phyloP scores from a whole-genome alignment of 176 grass and related monocot genomes.

The Alloteropsis semialata region DNA sequence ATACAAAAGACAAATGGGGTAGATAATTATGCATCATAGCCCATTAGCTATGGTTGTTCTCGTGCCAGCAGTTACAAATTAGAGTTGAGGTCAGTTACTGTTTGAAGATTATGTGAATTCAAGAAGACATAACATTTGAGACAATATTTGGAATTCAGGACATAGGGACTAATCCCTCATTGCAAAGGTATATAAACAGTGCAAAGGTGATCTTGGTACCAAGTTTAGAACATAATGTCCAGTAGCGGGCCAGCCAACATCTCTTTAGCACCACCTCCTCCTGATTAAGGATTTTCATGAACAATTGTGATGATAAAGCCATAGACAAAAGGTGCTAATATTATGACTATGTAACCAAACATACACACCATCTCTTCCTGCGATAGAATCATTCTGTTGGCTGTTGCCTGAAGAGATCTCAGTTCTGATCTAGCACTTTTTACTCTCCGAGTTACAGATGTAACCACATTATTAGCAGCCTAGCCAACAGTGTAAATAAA shows the following conservation, averaged over 20 bases:
- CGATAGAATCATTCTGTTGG: slow-evolving; percentile 78
- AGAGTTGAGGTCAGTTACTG: background rate
- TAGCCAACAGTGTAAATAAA: slow-evolving; percentile 33
- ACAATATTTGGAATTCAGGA: slow-evolving; percentile 7
- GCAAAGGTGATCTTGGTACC: slow-evolving; percentile 52
- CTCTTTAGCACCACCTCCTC: slow-evolving; percentile 94
- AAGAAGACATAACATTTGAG: background rate
- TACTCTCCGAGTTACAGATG: slow-evolving; percentile 43
- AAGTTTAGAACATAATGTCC: slow-evolving; percentile 79
- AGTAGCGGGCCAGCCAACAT: slow-evolving; percentile 95
- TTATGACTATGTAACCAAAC: slow-evolving; percentile 19
- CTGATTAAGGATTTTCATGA: slow-evolving; percentile 53
- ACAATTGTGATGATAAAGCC: slow-evolving; percentile 20
- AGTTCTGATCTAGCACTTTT: slow-evolving; percentile 57
- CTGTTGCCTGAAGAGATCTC: slow-evolving; percentile 55
- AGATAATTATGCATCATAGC: slow-evolving; percentile 9
- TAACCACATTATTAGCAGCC: slow-evolving; percentile 39
- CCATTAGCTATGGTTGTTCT: background rate
- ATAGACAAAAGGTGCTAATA: background rate
- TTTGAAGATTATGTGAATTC: slow-evolving; percentile 7
- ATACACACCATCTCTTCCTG: slow-evolving; percentile 80
- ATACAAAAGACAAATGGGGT: background rate
- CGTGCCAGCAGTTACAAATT: slow-evolving; percentile 14
- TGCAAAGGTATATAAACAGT: slow-evolving; percentile 1
- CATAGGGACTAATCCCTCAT: slow-evolving; percentile 9